These are phyloP conservation scores for Passiflora organensis DNA, from an alignment of 345 rosid genomes.

Conservation along the genomic window DNA sequence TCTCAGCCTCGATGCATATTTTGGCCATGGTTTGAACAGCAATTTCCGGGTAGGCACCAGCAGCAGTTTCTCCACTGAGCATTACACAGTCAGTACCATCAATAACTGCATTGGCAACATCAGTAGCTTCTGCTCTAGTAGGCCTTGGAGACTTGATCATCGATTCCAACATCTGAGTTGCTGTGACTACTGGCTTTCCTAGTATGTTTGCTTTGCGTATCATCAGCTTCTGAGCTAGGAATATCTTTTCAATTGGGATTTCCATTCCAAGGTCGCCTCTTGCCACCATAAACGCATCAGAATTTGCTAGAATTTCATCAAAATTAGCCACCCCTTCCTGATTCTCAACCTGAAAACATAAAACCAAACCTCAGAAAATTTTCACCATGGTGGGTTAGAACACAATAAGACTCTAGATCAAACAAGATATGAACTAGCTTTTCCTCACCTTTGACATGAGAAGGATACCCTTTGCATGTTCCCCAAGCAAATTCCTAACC, in stretches of 20 bases:
- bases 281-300: constrained; percentile 38
- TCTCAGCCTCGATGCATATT: constrained; percentile 34
- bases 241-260: constrained; percentile 37
- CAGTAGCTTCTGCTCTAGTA: constrained; percentile 37
- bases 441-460: constrained; percentile 30
- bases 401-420: neutral
- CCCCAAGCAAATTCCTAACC: constrained; percentile 19
- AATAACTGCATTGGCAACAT: constrained; percentile 37
- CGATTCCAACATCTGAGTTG: constrained; percentile 38
- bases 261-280: constrained; percentile 44
- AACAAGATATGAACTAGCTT: neutral
- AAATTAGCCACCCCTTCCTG: constrained; percentile 33
- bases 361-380: no score
- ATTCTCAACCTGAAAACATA: constrained; percentile 23
- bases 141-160: constrained; percentile 42
- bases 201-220: constrained; percentile 29
- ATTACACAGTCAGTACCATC: constrained; percentile 37
- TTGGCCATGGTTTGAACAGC: constrained; percentile 36
- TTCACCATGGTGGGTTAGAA: no score
- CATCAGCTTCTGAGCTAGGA: constrained; percentile 36
- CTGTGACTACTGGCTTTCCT: constrained; percentile 35
- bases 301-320: constrained; percentile 27
- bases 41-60: constrained; percentile 36
- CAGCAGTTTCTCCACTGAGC: constrained; percentile 39
- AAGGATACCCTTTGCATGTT: constrained; percentile 21